Evolutionary conservation across 371 early-diverging fungal genomes (phyloP).

Genomic region (Apophysomyces trapeziformis): DNA sequence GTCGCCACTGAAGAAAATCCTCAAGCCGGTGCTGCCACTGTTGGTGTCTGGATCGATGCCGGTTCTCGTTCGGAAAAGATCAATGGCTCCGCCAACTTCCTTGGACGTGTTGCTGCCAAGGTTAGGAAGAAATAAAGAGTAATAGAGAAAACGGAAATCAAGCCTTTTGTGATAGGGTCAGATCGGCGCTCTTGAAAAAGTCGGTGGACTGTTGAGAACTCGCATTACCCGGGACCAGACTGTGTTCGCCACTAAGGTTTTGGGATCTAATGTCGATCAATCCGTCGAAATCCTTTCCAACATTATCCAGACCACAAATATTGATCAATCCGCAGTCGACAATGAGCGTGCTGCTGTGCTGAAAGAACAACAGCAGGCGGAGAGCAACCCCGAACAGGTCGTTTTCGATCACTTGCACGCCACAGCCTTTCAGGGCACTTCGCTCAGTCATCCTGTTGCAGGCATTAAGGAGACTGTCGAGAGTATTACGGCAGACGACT

Average conservation of each 20-base stretch:
- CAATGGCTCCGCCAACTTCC: slow-evolving; percentile 94
- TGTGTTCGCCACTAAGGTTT: slow-evolving; percentile 90
- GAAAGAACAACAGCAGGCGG: slow-evolving; percentile 89
- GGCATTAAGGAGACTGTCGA: slow-evolving; percentile 89
- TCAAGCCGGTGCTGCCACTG: slow-evolving; percentile 89
- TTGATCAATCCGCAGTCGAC: slow-evolving; percentile 86
- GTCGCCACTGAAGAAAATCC: slow-evolving; percentile 93
- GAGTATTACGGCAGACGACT: slow-evolving; percentile 78
- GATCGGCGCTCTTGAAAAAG: slow-evolving; percentile 70
- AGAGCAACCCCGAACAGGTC: slow-evolving; percentile 89
- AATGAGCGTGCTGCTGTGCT: slow-evolving; percentile 90
- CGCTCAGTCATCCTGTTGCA: slow-evolving; percentile 89
- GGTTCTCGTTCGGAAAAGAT: slow-evolving; percentile 91
- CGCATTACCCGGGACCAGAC: slow-evolving; percentile 97
- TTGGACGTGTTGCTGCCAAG: slow-evolving; percentile 98
- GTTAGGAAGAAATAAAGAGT: slow-evolving; percentile 55
- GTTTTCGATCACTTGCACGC: slow-evolving; percentile 91
- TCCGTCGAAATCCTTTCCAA: slow-evolving; percentile 91
- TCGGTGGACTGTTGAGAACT: slow-evolving; percentile 93
- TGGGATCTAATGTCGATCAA: slow-evolving; percentile 75
- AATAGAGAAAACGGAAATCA: slow-evolving; percentile 85
- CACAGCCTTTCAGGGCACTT: slow-evolving; percentile 87
- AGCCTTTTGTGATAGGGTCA: slow-evolving; percentile 90
- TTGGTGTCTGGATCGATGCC: slow-evolving; percentile 96
- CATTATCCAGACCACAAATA: slow-evolving; percentile 85